Percentiles rank a stretch among this genome's conserved stretches.
Evolutionary conservation across 345 rosid species (phyloP).

Genomic region (Salix arbutifolia): DNA sequence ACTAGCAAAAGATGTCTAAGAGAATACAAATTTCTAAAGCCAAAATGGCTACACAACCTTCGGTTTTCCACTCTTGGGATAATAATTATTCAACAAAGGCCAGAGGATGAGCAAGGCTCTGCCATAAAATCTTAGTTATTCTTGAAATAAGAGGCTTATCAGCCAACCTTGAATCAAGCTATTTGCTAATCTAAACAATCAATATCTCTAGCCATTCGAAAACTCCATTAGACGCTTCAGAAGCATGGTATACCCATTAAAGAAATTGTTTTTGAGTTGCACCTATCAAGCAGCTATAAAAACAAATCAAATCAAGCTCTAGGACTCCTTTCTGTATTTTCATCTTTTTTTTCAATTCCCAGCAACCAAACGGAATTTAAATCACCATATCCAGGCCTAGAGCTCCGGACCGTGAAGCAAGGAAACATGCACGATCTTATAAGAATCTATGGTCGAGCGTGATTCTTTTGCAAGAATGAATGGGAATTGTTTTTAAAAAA

Average conservation of each 20-base stretch:
- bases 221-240: background rate
- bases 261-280: background rate
- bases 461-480: background rate
- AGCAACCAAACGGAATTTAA: background rate
- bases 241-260: background rate
- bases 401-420: background rate
- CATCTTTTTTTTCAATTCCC: background rate
- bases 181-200: background rate
- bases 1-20: background rate
- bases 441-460: background rate
- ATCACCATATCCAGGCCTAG: background rate
- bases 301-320: background rate
- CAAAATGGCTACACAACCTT: background rate
- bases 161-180: background rate
- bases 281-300: background rate
- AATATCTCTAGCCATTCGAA: background rate
- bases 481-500: background rate
- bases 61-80: background rate
- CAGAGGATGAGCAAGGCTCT: background rate
- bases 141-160: background rate
- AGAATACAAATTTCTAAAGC: background rate
- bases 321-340: background rate
- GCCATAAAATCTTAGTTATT: background rate
- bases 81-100: background rate
- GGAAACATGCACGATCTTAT: background rate